These are phyloP conservation scores for Colletotrichum costaricense DNA, from an alignment of 2,329 filamentous ascomycete genomes.

Conservation along the genomic window DNA sequence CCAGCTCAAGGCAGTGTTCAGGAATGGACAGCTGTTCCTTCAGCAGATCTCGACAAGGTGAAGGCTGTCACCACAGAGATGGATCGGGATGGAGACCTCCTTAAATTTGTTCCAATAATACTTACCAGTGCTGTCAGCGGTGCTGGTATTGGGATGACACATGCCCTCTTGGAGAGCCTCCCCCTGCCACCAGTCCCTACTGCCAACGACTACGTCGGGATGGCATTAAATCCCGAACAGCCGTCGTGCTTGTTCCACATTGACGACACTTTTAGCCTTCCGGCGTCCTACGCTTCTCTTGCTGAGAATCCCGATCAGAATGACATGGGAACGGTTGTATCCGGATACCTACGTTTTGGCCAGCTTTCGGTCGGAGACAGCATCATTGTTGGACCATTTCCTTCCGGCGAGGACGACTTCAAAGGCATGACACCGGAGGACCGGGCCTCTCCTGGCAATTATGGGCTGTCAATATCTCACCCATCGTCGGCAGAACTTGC, in stretches of 20 bases:
- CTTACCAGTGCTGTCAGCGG: constrained; percentile 90
- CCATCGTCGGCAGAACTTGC: constrained; percentile 65
- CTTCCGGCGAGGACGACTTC: constrained; percentile 63
- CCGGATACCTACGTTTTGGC: constrained; percentile 86
- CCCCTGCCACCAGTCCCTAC: constrained; percentile 73
- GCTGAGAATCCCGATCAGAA: constrained; percentile 49
- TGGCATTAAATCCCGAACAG: constrained; percentile 67
- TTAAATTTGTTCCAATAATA: constrained; percentile 80
- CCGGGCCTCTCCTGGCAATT: constrained; percentile 58
- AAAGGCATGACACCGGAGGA: constrained; percentile 55
- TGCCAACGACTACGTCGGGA: constrained; percentile 64
- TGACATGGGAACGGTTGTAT: constrained; percentile 78
- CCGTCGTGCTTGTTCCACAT: constrained; percentile 83
- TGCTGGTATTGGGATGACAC: constrained; percentile 81
- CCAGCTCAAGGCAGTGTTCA: constrained; percentile 59
- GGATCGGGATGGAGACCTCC: constrained; percentile 51
- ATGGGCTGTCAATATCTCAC: constrained; percentile 64
- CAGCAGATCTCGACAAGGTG: constrained; percentile 68
- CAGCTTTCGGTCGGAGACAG: constrained; percentile 81
- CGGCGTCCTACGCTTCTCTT: constrained; percentile 68
- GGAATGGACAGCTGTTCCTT: constrained; percentile 68
- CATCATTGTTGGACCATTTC: constrained; percentile 84
- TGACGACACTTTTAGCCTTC: constrained; percentile 87
- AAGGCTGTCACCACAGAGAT: constrained; percentile 66
- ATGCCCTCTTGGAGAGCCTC: constrained; percentile 82